Conservation (phyloP, 2,329 filamentous ascomycete genomes). For the Penicillium capsulatum region DNA sequence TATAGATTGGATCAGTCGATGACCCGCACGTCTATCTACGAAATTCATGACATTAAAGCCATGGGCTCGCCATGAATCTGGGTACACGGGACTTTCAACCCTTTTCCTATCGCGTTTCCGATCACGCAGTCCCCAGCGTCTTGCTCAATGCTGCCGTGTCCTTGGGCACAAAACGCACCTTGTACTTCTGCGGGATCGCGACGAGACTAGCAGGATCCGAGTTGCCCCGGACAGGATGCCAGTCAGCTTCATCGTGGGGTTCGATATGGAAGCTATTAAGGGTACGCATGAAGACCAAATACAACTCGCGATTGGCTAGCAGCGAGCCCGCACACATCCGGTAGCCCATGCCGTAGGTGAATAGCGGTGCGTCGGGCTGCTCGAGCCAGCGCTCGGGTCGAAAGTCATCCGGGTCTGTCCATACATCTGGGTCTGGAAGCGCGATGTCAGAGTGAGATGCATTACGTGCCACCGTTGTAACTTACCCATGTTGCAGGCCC, state of each 20-base stretch:
- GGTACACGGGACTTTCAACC: too few species aligned
- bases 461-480: slow-evolving; percentile 1
- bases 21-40: too few species aligned
- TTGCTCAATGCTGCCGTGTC: slow-evolving; percentile 45
- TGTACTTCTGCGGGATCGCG: slow-evolving; percentile 56
- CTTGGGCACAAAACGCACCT: slow-evolving; percentile 56
- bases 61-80: too few species aligned
- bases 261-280: slow-evolving; percentile 59
- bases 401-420: slow-evolving; percentile 56
- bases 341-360: slow-evolving; percentile 63
- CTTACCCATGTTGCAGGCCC: slow-evolving; percentile 65
- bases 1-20: too few species aligned
- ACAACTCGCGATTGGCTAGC: slow-evolving; percentile 62
- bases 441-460: neutral
- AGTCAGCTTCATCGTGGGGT: slow-evolving; percentile 52
- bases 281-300: slow-evolving; percentile 60
- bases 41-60: too few species aligned
- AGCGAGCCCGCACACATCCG: slow-evolving; percentile 64
- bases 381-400: slow-evolving; percentile 61
- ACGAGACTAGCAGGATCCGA: slow-evolving; percentile 61
- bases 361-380: slow-evolving; percentile 59
- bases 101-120: too few species aligned
- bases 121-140: slow-evolving; percentile 31
- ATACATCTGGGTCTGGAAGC: slow-evolving; percentile 50
- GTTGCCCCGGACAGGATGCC: slow-evolving; percentile 57